A percentile compares a stretch with the other conserved stretches of the same genome.
Evolutionary conservation across 805 yeast genomes (phyloP).

Genomic region (Kodamaea fukazawae): DNA sequence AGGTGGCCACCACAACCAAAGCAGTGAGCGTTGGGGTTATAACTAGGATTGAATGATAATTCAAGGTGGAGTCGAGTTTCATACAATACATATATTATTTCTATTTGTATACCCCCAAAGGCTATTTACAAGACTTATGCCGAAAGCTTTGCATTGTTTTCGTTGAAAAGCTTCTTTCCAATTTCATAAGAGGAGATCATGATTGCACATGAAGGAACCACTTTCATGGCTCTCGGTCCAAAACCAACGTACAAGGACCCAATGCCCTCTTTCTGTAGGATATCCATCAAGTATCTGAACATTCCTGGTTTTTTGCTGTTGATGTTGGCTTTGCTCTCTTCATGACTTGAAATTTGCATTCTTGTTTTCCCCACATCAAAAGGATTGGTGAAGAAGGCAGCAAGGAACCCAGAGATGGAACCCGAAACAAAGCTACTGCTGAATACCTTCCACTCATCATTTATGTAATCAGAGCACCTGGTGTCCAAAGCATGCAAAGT

Average conservation of each 20-base stretch:
- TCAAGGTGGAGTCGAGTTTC: too few species aligned
- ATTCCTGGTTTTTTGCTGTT: conserved; percentile 47
- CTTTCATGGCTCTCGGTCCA: conserved; percentile 80
- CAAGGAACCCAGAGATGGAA: conserved; percentile 75
- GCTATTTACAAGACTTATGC: conserved; percentile 2
- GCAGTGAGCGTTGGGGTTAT: conserved; percentile 1
- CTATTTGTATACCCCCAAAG: neutral
- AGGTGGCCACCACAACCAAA: neutral
- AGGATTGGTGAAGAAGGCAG: conserved; percentile 88
- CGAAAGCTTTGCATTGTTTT: conserved; percentile 1
- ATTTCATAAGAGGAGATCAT: conserved; percentile 96
- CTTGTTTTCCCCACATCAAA: conserved; percentile 97
- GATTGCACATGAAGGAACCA: conserved; percentile 97
- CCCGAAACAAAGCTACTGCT: conserved; percentile 75
- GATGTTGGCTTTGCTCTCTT: conserved; percentile 11
- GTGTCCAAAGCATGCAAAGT: neutral
- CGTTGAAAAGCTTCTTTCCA: conserved; percentile 56
- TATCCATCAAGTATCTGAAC: conserved; percentile 62
- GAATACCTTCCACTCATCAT: conserved; percentile 46
- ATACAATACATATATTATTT: neutral
- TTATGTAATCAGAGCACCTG: conserved; percentile 2
- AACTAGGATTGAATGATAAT: too few species aligned
- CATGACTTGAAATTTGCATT: conserved; percentile 58
- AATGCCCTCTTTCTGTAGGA: conserved; percentile 72
- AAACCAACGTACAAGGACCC: conserved; percentile 84